Conservation (phyloP, 2,329 filamentous ascomycete species). For the Hypoxylon sp. region DNA sequence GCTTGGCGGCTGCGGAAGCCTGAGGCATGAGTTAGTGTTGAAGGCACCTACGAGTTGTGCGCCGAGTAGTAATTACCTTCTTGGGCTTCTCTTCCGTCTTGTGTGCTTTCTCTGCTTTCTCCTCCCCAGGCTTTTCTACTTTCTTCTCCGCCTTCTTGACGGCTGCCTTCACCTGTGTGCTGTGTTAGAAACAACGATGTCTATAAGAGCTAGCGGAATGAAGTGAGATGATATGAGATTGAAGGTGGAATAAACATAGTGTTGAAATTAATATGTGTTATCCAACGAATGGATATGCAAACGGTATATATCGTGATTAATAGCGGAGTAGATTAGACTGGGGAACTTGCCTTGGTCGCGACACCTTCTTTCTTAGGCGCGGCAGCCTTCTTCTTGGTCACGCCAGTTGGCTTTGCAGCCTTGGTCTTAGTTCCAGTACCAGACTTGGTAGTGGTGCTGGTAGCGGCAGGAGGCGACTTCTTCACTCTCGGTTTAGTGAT, state of each 20-base stretch:
- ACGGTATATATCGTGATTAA: too few species aligned
- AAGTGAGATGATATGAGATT: too few species aligned
- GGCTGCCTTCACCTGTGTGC: slow-evolving; percentile 44
- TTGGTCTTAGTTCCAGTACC: slow-evolving; percentile 35
- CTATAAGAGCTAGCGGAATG: too few species aligned
- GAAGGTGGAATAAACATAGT: too few species aligned
- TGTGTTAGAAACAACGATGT: slow-evolving; percentile 38
- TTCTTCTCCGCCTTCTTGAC: slow-evolving; percentile 45
- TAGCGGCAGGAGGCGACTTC: slow-evolving; percentile 32
- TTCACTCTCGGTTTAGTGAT: slow-evolving; percentile 46
- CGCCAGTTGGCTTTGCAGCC: slow-evolving; percentile 45
- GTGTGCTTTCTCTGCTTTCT: slow-evolving; percentile 16
- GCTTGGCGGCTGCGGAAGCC: slow-evolving; percentile 39
- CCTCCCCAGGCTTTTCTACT: slow-evolving; percentile 41
- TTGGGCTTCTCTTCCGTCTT: slow-evolving; percentile 42
- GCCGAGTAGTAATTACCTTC: slow-evolving; percentile 2
- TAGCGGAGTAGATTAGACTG: slow-evolving; percentile 10
- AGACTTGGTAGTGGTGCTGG: slow-evolving; percentile 21
- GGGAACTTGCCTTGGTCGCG: slow-evolving; percentile 43
- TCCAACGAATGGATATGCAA: too few species aligned
- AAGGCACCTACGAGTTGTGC: background rate
- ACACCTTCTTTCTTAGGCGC: slow-evolving; percentile 46
- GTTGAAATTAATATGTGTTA: too few species aligned
- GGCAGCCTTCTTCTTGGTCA: slow-evolving; percentile 47
- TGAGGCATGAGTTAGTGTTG: slow-evolving; percentile 10